Conservation (phyloP, 192 early-diverging fungal species). For the Geranomyces variabilis region DNA sequence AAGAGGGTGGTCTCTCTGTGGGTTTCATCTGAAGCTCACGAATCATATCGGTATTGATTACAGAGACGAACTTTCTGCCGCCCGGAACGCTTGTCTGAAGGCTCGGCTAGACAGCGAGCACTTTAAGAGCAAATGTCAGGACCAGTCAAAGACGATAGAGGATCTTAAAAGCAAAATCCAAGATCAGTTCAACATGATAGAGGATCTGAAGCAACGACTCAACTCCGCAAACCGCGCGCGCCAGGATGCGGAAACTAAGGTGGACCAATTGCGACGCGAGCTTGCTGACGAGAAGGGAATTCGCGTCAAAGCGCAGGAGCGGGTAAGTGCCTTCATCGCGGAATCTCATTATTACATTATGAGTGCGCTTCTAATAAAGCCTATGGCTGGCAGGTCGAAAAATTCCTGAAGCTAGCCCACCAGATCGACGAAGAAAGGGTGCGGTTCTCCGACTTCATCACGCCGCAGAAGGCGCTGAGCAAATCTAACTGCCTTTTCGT, state of each 20-base stretch:
- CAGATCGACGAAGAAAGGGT: too few relatives aligned
- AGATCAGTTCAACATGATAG: background rate
- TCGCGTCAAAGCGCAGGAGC: background rate
- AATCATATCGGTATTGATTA: too few relatives aligned
- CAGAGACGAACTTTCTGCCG: constrained; percentile 18
- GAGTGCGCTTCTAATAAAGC: too few relatives aligned
- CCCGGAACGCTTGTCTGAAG: constrained; percentile 33
- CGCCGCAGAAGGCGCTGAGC: too few relatives aligned
- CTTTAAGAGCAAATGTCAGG: background rate
- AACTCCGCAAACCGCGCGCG: background rate
- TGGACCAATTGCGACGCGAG: background rate
- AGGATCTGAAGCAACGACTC: background rate
- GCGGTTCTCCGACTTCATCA: too few relatives aligned
- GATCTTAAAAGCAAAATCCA: background rate
- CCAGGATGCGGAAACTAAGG: background rate
- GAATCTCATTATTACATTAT: too few relatives aligned
- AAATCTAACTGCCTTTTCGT: too few relatives aligned
- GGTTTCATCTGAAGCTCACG: too few relatives aligned
- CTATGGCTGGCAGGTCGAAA: too few relatives aligned
- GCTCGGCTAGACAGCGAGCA: constrained; percentile 31
- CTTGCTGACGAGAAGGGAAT: background rate
- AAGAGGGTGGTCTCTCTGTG: too few relatives aligned
- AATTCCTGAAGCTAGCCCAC: too few relatives aligned
- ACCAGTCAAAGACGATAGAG: constrained; percentile 12
- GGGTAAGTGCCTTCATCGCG: background rate